phyloP scores from a whole-genome alignment of 768 basidiomycete species.

The Termitomyces sp. region DNA sequence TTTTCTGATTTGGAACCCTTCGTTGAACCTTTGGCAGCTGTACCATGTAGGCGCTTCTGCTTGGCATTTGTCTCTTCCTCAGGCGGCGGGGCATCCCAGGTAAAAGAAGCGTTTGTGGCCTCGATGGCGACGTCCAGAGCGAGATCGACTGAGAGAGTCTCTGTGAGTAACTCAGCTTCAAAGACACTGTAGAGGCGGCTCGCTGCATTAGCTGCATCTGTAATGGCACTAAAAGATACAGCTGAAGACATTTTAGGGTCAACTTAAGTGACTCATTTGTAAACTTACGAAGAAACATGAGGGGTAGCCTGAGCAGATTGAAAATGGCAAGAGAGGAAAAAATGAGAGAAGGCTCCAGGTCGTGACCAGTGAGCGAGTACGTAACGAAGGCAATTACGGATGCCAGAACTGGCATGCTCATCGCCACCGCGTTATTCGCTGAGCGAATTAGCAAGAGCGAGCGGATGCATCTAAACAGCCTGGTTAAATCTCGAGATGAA shows the following conservation, averaged over 20 bases:
- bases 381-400: slow-evolving; percentile 74
- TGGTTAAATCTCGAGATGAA: background rate
- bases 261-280: background rate
- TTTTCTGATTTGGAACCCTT: slow-evolving; percentile 27
- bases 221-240: slow-evolving; percentile 66
- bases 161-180: slow-evolving; percentile 70
- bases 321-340: slow-evolving; percentile 86
- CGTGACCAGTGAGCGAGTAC: slow-evolving; percentile 69
- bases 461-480: slow-evolving; percentile 48
- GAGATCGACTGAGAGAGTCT: slow-evolving; percentile 48
- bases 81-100: slow-evolving; percentile 78
- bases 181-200: slow-evolving; percentile 75
- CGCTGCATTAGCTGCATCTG: slow-evolving; percentile 81
- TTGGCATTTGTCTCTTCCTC: slow-evolving; percentile 31
- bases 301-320: slow-evolving; percentile 73
- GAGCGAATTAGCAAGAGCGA: slow-evolving; percentile 60
- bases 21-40: slow-evolving; percentile 4
- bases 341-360: slow-evolving; percentile 61
- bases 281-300: slow-evolving; percentile 61
- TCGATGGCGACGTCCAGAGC: slow-evolving; percentile 58
- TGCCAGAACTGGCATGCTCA: slow-evolving; percentile 72
- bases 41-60: slow-evolving; percentile 11
- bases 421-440: slow-evolving; percentile 59
- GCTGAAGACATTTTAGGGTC: slow-evolving; percentile 31
- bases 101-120: slow-evolving; percentile 67